These are phyloP conservation scores for Pholiota adiposa DNA, from an alignment of 1,284 basidiomycete species.

Conservation along the genomic window DNA sequence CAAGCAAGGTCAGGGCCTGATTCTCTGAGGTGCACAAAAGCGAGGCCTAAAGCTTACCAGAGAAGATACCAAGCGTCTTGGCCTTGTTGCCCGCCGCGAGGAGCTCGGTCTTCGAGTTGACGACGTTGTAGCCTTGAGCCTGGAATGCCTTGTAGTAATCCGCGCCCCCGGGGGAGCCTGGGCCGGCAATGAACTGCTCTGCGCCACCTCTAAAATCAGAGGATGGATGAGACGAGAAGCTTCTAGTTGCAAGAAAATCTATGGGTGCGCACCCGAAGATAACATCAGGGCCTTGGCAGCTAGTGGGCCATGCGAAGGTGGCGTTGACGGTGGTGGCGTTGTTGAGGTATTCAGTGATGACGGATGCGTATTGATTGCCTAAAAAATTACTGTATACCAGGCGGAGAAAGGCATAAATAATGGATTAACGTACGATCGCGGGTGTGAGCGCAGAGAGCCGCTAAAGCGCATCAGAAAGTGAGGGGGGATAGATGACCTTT, in stretches of 20 bases:
- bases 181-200: constrained; percentile 44
- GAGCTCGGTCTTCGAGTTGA: constrained; percentile 39
- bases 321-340: constrained; percentile 35
- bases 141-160: constrained; percentile 45
- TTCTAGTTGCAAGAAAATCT: not conserved
- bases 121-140: constrained; percentile 42
- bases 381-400: not conserved
- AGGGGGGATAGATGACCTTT: not conserved
- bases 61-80: constrained; percentile 46
- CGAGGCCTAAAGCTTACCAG: constrained; percentile 27
- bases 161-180: constrained; percentile 37
- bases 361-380: constrained; percentile 33
- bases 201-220: constrained; percentile 40
- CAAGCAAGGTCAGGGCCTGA: no score
- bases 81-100: constrained; percentile 31
- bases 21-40: no score
- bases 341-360: constrained; percentile 42
- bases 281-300: constrained; percentile 44
- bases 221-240: not conserved
- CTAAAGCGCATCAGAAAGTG: constrained; percentile 22
- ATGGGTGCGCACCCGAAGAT: constrained; percentile 38
- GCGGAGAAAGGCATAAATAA: not conserved
- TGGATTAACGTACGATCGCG: constrained; percentile 43
- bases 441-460: constrained; percentile 44
- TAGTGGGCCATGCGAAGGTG: constrained; percentile 42